Base-by-base conservation (phyloP, 1,284 basidiomycete genomes). In the Heimioporus retisporus region DNA sequence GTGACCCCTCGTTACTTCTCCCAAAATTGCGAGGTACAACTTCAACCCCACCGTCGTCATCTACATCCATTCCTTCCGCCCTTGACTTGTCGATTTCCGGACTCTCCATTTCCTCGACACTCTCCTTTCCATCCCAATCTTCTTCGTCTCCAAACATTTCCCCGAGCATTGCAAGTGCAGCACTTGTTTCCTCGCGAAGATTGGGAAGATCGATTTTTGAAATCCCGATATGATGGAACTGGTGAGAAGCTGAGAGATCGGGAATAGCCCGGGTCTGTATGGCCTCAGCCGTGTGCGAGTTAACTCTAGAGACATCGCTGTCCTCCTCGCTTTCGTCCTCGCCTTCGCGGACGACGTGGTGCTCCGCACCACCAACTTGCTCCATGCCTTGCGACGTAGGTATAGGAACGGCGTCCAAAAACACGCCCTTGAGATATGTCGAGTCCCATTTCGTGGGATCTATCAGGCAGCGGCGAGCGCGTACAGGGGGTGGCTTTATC, bases 361-460 rank as follows among this genome's bases (percentile, higher is more conserved):
- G 14, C 66, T 43, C 43, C 60, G 18, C n/a, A 16, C 51, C 42
- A 4, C n/a, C 43, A 14, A 61, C 64, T 67, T 25, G 43, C n/a
- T 28, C 13, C 31, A 15, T 65, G 31, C 14, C 40, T 50, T 13
- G 59, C 28, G 76, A 81, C 4, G 31, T 59, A 40, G 69, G 61
- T 1, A 71, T 58, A 18, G 71, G 59, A 40, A 74, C 59, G 4
- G 73, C 68, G 21, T 91, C 89, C 71, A 93, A 71, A 76, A 91
- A 90, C 40, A 85, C 79, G 4, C 91, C 93, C 65, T 86, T 91
- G 70, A 93, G 72, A 73, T 91, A 87, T 25, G 82, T 81, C 42
- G 90, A 90, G 50, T 88, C 90, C 84, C 88, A 94, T 60, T 84
- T 84, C 25, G 85, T 86, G 68, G 91, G 88, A 73, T 93, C 91